Evolutionary conservation across 2,329 filamentous ascomycete genomes (phyloP), one percentile per base, ranked within the genome.

Genomic region (Ilyonectria mors-panacis): DNA sequence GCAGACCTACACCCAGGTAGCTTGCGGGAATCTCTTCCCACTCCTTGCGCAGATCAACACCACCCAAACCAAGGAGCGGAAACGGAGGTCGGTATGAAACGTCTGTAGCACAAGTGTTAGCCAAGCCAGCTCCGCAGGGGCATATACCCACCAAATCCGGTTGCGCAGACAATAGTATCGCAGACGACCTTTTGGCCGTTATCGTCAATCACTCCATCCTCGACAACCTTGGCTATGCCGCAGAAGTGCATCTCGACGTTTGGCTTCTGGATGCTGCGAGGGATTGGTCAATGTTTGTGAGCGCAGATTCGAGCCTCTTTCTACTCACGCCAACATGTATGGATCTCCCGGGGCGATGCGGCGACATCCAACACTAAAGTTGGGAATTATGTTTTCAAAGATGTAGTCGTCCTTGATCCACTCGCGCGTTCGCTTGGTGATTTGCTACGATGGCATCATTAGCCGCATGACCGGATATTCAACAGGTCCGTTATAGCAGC

Each of bases 231-330:
- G 12, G 45, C 23, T 3, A 66, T 53, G 13, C 50, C 53, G 6
- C 30, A 35, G 45, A 62, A 63, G 30, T 66, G 64, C 15, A 61
- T 28, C 2, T 61, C 9, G 8, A 66, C 59, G 45, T 66, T 66
- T 4, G 58, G 58, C 19, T 63, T 19, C 12, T 58, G 42, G 13
- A 62, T 39, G 6, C 48, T 51, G 28, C 26, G 26, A 51, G 26
- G 4, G 9, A 19, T 10, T 12, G 2, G 17, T 51, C 28, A 51
- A 15, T 28, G 8, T 3, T 17, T n/a, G 3, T 15, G 4, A 39
- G 2, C 37, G 13, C 12, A 17, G 15, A 39, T n/a, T 17, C 4
- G 15, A 17, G 2, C 39, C 2, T n/a, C 8, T n/a, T n/a, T n/a
- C 6, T 44, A 56, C 51, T 63, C 39, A 57, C 54, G 53, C 60